A percentile compares a stretch with the other conserved stretches of the same genome.
These are phyloP conservation scores for Ustilago lituana DNA, from an alignment of 1,284 basidiomycete species.

Conservation along the genomic window DNA sequence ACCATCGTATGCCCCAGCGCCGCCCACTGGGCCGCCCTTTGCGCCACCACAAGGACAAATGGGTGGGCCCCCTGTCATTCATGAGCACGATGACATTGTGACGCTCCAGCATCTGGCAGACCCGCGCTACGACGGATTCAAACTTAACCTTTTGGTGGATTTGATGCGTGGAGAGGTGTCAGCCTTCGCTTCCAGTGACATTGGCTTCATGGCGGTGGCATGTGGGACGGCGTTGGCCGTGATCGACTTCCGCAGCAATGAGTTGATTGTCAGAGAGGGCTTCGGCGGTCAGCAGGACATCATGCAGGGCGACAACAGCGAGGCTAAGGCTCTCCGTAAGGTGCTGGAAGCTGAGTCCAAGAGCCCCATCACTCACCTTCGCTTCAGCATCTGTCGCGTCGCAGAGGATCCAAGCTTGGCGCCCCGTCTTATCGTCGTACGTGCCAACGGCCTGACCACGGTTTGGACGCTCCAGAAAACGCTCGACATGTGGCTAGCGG, in stretches of 20 bases:
- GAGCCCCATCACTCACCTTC: constrained; percentile 46
- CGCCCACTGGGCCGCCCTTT: not conserved
- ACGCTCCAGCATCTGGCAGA: constrained; percentile 41
- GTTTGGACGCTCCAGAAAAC: constrained; percentile 58
- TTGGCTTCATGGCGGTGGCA: constrained; percentile 60
- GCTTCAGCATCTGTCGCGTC: constrained; percentile 55
- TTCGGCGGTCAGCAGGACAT: constrained; percentile 38
- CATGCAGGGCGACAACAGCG: constrained; percentile 14
- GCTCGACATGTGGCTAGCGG: constrained; percentile 55
- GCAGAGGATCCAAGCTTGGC: constrained; percentile 51
- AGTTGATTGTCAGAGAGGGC: constrained; percentile 59
- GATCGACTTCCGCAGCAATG: constrained; percentile 55
- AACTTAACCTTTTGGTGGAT: constrained; percentile 57
- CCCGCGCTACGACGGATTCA: constrained; percentile 55
- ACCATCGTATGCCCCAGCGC: not conserved
- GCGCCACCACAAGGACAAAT: not conserved
- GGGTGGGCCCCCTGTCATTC: not conserved
- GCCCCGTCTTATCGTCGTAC: constrained; percentile 53
- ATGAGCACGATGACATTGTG: constrained; percentile 31
- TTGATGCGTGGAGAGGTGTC: constrained; percentile 55
- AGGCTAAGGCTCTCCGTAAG: constrained; percentile 27
- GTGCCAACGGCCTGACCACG: constrained; percentile 51
- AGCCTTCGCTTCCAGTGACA: constrained; percentile 47
- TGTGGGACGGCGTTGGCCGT: constrained; percentile 58
- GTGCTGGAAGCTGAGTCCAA: constrained; percentile 52